phyloP scores from a whole-genome alignment of 2,329 filamentous ascomycete species.

The Cladophialophora psammophila region DNA sequence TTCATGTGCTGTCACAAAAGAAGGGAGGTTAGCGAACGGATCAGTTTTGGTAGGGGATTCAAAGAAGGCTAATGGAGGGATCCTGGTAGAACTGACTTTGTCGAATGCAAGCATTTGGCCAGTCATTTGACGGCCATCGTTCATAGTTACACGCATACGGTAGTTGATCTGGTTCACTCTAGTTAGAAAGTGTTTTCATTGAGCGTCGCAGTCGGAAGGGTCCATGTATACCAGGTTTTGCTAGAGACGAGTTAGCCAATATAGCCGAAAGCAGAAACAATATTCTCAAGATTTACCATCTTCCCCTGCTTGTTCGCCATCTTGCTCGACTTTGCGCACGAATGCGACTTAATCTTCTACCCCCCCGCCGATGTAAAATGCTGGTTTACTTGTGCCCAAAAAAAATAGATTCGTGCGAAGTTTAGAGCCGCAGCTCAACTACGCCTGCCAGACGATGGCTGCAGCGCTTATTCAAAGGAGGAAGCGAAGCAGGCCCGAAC shows the following conservation, averaged over 20 bases:
- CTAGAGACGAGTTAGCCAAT: constrained; percentile 54
- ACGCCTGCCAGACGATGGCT: constrained; percentile 38
- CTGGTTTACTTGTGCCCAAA: constrained; percentile 21
- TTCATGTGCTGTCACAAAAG: constrained; percentile 85
- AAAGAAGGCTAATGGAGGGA: no score
- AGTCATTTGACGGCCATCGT: constrained; percentile 94
- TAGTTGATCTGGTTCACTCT: constrained; percentile 82
- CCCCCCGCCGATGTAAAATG: constrained; percentile 5
- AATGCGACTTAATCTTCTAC: constrained; percentile 49
- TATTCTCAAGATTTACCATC: constrained; percentile 76
- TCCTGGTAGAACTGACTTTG: constrained; percentile 67
- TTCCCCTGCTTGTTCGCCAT: constrained; percentile 97
- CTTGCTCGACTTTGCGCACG: constrained; percentile 55
- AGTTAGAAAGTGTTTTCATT: not conserved
- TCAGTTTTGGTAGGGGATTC: not conserved
- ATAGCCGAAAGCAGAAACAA: not conserved
- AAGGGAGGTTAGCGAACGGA: constrained; percentile 8
- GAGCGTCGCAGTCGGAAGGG: not conserved
- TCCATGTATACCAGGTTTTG: constrained; percentile 66
- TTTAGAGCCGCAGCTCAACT: constrained; percentile 38
- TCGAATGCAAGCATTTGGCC: constrained; percentile 99
- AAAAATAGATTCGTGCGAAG: constrained; percentile 35
- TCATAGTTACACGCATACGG: constrained; percentile 95
- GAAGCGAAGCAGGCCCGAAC: constrained; percentile 36
- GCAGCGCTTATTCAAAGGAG: constrained; percentile 19